Base-by-base conservation (phyloP, 2,329 filamentous ascomycete genomes). In the Penicillium brevicompactum region DNA sequence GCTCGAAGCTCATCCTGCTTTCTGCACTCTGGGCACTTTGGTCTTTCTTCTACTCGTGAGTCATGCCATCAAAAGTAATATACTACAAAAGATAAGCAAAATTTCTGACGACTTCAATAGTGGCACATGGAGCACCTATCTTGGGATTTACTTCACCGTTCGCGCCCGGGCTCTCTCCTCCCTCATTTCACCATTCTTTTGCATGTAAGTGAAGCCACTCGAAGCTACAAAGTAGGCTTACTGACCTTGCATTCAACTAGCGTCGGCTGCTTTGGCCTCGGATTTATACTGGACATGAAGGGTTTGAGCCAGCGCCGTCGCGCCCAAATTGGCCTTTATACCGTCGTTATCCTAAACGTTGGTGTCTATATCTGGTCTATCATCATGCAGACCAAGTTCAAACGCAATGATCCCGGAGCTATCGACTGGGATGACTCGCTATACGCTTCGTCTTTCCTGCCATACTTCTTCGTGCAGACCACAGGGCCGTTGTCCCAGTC, bases 321-420 rank as follows among this genome's bases (percentile, higher is more conserved):
- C 11, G 79, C 78, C 14, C 78, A 80, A 53, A 54, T 77, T 4
- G 78, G 78, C 46, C 71, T 81, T 6, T 75, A 75, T 56, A 75
- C 70, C 3, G 77, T 80, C 5, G 73, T 78, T 2, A 64, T 76
- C n/a, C 71, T 78, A 6, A 81, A 80, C 43, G 57, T 76, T 4
- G 78, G 75, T n/a, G 78, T 79, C 0, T 80, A 80, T 49, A 76
- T 80, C 55, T 80, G 78, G 78, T 79, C 78, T 1, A 79, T 80
- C 49, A 67, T 78, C 18, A 80, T 80, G 73, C 76, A 80, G 57
- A 66, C 65, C 8, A 65, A 63, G 18, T 80, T 80, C 58, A 72
- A 76, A 32, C 55, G 40, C 31, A 49, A 69, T 2, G 60, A 70
- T 42, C 78, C 78, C 0, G 77, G 76, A 1, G 67, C 75, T 11